These are phyloP conservation scores for Cucumis hystrix DNA, from an alignment of 306 rosid species.

Conservation along the genomic window DNA sequence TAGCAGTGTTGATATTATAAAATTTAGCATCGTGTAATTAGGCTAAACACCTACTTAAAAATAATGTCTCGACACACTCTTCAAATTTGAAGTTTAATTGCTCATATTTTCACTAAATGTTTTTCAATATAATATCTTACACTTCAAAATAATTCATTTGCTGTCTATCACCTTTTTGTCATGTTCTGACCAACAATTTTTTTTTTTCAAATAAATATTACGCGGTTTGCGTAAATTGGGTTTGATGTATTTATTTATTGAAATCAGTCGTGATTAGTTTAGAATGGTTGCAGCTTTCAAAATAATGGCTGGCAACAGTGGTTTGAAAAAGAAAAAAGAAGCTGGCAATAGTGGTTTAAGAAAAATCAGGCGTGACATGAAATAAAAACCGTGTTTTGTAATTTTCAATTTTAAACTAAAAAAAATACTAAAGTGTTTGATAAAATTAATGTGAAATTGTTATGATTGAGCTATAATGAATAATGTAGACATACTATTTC, in stretches of 20 bases:
- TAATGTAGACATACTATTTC: too few species aligned
- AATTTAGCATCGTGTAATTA: background rate
- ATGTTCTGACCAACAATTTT: background rate
- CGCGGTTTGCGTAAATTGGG: background rate
- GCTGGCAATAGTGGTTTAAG: too few species aligned
- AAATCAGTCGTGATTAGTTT: background rate
- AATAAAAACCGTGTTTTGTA: too few species aligned
- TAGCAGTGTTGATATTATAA: background rate
- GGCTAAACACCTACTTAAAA: background rate
- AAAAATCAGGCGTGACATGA: too few species aligned
- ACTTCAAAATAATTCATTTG: background rate
- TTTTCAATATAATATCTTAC: background rate
- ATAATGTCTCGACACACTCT: background rate
- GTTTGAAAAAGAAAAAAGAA: too few species aligned
- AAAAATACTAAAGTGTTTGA: too few species aligned
- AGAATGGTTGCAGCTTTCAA: too few species aligned
- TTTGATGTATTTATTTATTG: background rate
- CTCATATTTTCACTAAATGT: background rate
- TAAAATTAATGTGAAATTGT: too few species aligned
- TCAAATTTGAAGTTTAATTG: background rate
- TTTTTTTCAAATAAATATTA: background rate
- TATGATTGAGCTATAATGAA: too few species aligned
- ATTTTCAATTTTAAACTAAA: too few species aligned
- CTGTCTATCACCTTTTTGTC: background rate
- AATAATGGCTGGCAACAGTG: too few species aligned